phyloP scores from a whole-genome alignment of 768 basidiomycete genomes.

The Trametopsis cervina region DNA sequence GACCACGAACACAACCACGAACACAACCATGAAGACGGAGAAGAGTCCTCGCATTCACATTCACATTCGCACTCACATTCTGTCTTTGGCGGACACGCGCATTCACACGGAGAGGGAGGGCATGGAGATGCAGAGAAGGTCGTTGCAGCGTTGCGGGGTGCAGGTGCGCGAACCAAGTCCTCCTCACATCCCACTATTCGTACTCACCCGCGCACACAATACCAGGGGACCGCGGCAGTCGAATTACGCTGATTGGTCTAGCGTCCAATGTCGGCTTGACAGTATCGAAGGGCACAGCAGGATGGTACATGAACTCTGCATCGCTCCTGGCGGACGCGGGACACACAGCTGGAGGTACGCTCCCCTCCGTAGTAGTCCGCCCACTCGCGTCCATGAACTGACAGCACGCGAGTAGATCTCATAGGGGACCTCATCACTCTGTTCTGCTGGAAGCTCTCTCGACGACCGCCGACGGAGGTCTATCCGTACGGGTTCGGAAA shows the following conservation, averaged over 20 bases:
- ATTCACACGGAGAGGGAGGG: slow-evolving; percentile 54
- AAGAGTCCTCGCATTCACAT: slow-evolving; percentile 46
- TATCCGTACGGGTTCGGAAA: slow-evolving; percentile 92
- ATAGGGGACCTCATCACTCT: slow-evolving; percentile 90
- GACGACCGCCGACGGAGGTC: slow-evolving; percentile 66
- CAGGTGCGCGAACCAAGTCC: slow-evolving; percentile 36
- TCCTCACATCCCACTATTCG: not conserved
- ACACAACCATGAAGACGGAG: slow-evolving; percentile 24
- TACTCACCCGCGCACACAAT: slow-evolving; percentile 4
- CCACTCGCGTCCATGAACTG: not conserved
- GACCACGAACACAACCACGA: slow-evolving; percentile 19
- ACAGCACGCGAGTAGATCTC: slow-evolving; percentile 42
- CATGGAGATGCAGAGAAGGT: slow-evolving; percentile 60
- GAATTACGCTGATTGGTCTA: slow-evolving; percentile 81
- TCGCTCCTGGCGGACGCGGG: slow-evolving; percentile 91
- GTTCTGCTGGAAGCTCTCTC: slow-evolving; percentile 80
- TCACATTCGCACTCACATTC: slow-evolving; percentile 57
- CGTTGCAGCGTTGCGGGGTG: slow-evolving; percentile 58
- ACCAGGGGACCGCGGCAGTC: slow-evolving; percentile 78
- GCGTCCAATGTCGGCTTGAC: slow-evolving; percentile 80
- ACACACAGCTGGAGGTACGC: slow-evolving; percentile 80
- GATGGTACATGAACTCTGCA: slow-evolving; percentile 86
- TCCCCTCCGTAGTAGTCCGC: not conserved
- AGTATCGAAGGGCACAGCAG: slow-evolving; percentile 77
- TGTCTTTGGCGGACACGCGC: slow-evolving; percentile 52